Evolutionary conservation across 2,329 filamentous ascomycete species (phyloP).

Genomic region (Botryotinia globosa): DNA sequence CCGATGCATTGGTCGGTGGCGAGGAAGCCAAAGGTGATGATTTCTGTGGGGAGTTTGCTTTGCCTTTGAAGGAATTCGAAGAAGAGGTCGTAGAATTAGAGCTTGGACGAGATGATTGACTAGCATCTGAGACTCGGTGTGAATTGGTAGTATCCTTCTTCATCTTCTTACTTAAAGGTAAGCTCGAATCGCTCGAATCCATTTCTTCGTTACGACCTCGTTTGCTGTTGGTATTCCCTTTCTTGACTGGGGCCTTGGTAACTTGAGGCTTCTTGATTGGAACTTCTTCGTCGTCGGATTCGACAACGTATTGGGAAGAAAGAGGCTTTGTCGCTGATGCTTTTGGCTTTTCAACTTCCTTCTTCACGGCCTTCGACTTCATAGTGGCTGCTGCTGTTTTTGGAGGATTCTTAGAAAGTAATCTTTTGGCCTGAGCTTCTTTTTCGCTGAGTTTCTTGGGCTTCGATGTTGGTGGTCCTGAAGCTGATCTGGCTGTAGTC

Average conservation of each 20-base stretch:
- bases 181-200: conserved; percentile 34
- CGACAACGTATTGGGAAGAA: conserved; percentile 37
- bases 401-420: conserved; percentile 44
- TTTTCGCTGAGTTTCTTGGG: conserved; percentile 56
- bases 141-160: conserved; percentile 36
- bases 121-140: conserved; percentile 49
- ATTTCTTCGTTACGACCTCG: conserved; percentile 47
- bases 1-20: conserved; percentile 63
- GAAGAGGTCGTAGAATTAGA: conserved; percentile 43
- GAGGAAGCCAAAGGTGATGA: conserved; percentile 65
- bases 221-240: conserved; percentile 45
- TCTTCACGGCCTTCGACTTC: conserved; percentile 28
- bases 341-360: conserved; percentile 20
- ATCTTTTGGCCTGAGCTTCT: conserved; percentile 55
- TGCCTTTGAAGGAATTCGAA: conserved; percentile 38
- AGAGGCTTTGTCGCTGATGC: conserved; percentile 23
- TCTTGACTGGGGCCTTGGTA: conserved; percentile 42
- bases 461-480: conserved; percentile 51
- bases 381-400: conserved; percentile 29
- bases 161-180: conserved; percentile 37
- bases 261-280: conserved; percentile 11
- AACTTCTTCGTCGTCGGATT: conserved; percentile 37
- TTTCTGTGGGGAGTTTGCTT: conserved; percentile 58
- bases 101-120: conserved; percentile 46
- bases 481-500: conserved; percentile 49